Base-by-base conservation (phyloP, 2,329 filamentous ascomycete species). In the Talaromyces verruculosus region DNA sequence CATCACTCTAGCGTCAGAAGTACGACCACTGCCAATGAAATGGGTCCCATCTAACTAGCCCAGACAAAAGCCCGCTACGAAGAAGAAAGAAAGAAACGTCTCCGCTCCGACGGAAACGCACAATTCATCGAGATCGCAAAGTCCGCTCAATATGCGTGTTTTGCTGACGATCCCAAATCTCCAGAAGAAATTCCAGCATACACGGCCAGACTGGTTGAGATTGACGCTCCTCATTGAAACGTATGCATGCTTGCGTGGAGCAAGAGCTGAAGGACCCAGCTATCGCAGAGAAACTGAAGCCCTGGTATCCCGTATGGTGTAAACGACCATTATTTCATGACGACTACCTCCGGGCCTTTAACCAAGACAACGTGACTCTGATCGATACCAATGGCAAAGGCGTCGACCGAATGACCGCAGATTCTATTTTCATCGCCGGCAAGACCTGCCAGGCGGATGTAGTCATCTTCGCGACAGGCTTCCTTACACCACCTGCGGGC, bases 401-500 rank as follows among this genome's bases (percentile, higher is more conserved):
- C 43, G 19, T 22, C 43, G 43, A 22, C 43, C 43, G 43, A 19
- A 45, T 45, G n/a, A 22, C 43, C 8, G 43, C 43, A 22, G n/a
- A 45, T 45, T 45, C n/a, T 22, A 19, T 45, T 7, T 10, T 45
- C 10, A 22, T 45, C 19, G n/a, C 10, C 43, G n/a, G 22, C 3
- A 22, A 45, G 10, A 10, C 43, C 43, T 45, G 22, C 19, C 43
- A 45, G n/a, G 43, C 43, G 10, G 43, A 45, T 7, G 43, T 22
- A 2, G 43, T 45, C 43, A 45, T 45, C 19, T 45, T 45, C n/a
- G n/a, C 43, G 8, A 45, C 43, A 45, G 43, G 43, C n/a, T 22
- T 45, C 8, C 65, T 30, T 5, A 45, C 67, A 13, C 65, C 67
- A 2, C 33, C 53, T 8, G 45, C 41, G 19, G 77, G 72, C 39